These are phyloP conservation scores for Scheffersomyces illinoinensis DNA, from an alignment of 1,139 yeast genomes.

Conservation along the genomic window DNA sequence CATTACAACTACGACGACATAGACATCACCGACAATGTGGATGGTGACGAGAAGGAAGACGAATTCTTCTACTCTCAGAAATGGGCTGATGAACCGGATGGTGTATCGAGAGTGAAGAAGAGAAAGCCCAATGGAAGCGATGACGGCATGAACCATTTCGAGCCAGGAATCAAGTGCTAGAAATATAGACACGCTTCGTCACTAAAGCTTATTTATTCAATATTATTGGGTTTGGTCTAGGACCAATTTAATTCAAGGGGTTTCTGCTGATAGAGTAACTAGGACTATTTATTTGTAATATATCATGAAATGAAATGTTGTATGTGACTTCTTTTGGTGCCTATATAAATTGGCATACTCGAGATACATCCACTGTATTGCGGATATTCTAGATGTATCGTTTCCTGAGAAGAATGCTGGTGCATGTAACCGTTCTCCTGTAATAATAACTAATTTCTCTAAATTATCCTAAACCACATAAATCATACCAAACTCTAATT, in stretches of 20 bases:
- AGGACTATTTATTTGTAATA: not conserved
- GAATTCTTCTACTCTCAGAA: constrained; percentile 20
- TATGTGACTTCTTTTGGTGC: too few relatives aligned
- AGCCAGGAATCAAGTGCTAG: not conserved
- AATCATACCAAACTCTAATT: too few relatives aligned
- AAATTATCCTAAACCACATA: too few relatives aligned
- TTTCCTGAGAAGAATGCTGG: too few relatives aligned
- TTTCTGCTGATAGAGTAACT: not conserved
- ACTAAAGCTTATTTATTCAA: not conserved
- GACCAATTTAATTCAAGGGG: not conserved
- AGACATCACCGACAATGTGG: constrained; percentile 22
- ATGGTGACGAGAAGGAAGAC: constrained; percentile 26
- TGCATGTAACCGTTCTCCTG: too few relatives aligned
- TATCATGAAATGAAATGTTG: not conserved
- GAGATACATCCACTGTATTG: too few relatives aligned
- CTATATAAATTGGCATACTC: not conserved
- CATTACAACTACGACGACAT: constrained; percentile 28
- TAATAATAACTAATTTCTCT: too few relatives aligned
- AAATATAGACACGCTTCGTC: not conserved
- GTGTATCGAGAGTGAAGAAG: not conserved
- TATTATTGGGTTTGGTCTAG: not conserved
- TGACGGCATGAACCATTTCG: not conserved
- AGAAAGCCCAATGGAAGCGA: not conserved
- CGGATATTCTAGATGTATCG: not conserved
- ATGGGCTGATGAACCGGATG: constrained; percentile 15